phyloP scores from a whole-genome alignment of 2,329 filamentous ascomycete genomes.

The Fusarium verticillioides region DNA sequence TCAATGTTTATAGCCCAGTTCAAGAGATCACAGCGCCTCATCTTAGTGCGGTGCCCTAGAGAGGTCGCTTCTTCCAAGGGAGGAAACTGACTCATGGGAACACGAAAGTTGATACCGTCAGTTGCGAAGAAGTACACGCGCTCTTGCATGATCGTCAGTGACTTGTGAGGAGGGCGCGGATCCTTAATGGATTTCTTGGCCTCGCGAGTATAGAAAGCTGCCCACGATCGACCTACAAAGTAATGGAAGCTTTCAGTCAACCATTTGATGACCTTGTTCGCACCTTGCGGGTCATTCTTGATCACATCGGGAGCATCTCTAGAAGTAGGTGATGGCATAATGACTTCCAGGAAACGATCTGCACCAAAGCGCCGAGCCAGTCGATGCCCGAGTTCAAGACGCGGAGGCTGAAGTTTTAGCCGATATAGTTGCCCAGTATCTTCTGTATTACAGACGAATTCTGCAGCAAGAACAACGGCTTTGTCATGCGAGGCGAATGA shows the following conservation, averaged over 20 bases:
- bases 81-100: slow-evolving; percentile 28
- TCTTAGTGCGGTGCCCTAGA: slow-evolving; percentile 43
- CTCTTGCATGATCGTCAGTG: slow-evolving; percentile 47
- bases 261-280: slow-evolving; percentile 48
- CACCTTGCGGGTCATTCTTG: slow-evolving; percentile 47
- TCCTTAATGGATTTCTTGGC: slow-evolving; percentile 54
- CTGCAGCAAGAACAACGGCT: slow-evolving; percentile 57
- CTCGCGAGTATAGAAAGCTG: slow-evolving; percentile 57
- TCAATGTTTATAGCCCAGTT: slow-evolving; percentile 63
- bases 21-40: slow-evolving; percentile 57
- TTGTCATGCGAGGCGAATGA: slow-evolving; percentile 51
- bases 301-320: slow-evolving; percentile 44
- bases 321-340: slow-evolving; percentile 57
- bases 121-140: slow-evolving; percentile 67
- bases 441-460: slow-evolving; percentile 52
- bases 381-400: slow-evolving; percentile 61
- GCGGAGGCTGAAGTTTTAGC: slow-evolving; percentile 60
- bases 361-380: slow-evolving; percentile 65
- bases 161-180: slow-evolving; percentile 34
- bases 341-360: slow-evolving; percentile 68
- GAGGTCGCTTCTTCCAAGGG: slow-evolving; percentile 40
- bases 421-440: slow-evolving; percentile 55
- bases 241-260: slow-evolving; percentile 49
- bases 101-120: slow-evolving; percentile 57
- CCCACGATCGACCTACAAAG: slow-evolving; percentile 61